These are phyloP conservation scores for Heritiera littoralis DNA, from an alignment of 345 rosid genomes.

Conservation along the genomic window DNA sequence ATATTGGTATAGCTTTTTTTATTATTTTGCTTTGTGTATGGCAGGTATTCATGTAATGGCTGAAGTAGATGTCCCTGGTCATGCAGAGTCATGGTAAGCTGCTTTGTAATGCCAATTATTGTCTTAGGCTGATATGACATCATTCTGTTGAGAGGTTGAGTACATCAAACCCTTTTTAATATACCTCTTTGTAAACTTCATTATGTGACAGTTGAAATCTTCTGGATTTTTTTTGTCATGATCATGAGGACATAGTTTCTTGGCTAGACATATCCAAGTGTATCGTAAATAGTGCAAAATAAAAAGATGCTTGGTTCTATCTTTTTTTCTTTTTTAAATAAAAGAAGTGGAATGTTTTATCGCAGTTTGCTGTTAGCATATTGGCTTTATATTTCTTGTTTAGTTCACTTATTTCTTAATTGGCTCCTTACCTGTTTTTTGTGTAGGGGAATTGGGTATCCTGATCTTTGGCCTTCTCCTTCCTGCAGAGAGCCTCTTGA, in stretches of 20 bases:
- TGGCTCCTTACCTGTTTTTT: conserved; percentile 24
- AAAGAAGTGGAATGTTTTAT: not conserved
- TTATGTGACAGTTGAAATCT: not conserved
- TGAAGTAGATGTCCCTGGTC: conserved; percentile 96
- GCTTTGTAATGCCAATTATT: conserved; percentile 13
- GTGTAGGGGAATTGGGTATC: conserved; percentile 90
- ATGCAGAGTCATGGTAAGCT: conserved; percentile 89
- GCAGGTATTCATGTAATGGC: conserved; percentile 96
- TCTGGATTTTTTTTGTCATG: not conserved
- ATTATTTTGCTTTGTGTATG: conserved; percentile 22
- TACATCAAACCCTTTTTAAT: not conserved
- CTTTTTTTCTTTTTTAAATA: not conserved
- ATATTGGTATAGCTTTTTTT: conserved; percentile 2
- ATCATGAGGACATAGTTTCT: not conserved
- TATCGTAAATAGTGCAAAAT: not conserved
- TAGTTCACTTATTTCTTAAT: conserved; percentile 4
- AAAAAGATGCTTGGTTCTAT: not conserved
- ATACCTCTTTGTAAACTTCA: not conserved
- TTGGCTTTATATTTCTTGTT: not conserved
- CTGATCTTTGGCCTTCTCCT: conserved; percentile 90
- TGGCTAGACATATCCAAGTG: not conserved
- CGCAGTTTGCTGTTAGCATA: not conserved
- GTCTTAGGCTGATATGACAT: not conserved
- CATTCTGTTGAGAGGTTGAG: not conserved
- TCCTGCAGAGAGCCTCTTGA: conserved; percentile 97